Percentiles rank a stretch among this genome's conserved stretches.
Conservation (phyloP, 2,329 filamentous ascomycete genomes). For the Epichloe bromicola region DNA sequence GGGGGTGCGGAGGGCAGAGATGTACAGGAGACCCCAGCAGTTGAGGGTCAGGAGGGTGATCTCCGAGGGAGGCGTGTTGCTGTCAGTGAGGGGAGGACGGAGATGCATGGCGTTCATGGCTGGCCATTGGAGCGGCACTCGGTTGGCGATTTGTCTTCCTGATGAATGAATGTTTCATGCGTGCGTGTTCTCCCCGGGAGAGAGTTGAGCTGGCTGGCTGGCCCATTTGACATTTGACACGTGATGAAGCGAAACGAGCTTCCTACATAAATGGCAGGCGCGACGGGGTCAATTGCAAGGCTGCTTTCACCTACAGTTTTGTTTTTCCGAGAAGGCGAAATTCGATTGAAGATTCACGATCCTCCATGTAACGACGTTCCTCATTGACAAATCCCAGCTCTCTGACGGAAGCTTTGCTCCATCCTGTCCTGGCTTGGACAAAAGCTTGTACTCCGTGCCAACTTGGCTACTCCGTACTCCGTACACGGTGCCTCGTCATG, state of each 20-base stretch:
- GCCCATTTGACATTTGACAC: neutral
- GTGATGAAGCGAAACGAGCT: constrained; percentile 1
- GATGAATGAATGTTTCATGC: too few relatives aligned
- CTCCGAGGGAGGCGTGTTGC: constrained; percentile 32
- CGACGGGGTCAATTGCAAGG: neutral
- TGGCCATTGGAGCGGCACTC: neutral
- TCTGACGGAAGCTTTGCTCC: too few relatives aligned
- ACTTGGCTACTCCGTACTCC: too few relatives aligned
- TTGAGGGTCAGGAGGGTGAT: constrained; percentile 82
- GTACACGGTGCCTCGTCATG: neutral
- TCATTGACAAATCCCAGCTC: too few relatives aligned
- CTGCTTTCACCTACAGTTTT: neutral
- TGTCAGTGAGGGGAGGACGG: constrained; percentile 2
- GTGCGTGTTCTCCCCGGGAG: neutral
- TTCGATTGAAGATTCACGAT: too few relatives aligned
- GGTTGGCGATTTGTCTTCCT: neutral
- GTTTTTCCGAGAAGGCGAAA: neutral
- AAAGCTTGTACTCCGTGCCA: too few relatives aligned
- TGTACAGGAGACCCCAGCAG: constrained; percentile 89
- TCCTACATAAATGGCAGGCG: neutral
- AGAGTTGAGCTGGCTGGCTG: neutral
- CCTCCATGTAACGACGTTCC: too few relatives aligned
- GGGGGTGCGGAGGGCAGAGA: constrained; percentile 64
- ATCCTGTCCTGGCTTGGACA: too few relatives aligned
- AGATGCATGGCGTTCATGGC: neutral